phyloP scores from a whole-genome alignment of 257 asterid genomes.

The Nemophila menziesii region DNA sequence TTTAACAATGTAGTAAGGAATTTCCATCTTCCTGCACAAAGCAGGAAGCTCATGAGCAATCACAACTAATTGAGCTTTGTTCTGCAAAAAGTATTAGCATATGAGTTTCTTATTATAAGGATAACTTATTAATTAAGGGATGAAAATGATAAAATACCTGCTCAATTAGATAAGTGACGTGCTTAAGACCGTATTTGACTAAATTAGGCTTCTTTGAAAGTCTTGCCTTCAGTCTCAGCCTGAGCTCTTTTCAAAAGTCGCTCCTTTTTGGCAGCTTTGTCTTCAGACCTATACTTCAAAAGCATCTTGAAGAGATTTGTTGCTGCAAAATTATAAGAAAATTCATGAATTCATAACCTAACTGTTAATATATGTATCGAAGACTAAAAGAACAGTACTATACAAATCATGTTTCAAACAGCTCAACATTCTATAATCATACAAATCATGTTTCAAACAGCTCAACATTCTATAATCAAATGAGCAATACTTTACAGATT shows the following conservation, averaged over 20 bases:
- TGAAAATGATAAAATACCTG: conserved; percentile 3
- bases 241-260: conserved; percentile 8
- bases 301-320: conserved; percentile 12
- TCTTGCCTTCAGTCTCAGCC: conserved; percentile 10
- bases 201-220: conserved; percentile 5
- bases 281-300: conserved; percentile 9
- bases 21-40: conserved; percentile 10
- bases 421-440: no score
- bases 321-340: not conserved
- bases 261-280: conserved; percentile 11
- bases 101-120: no score
- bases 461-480: no score
- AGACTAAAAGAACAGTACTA: no score
- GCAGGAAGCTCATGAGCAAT: conserved; percentile 14
- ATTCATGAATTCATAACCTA: not conserved
- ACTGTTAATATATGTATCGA: no score
- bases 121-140: not conserved
- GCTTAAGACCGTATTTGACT: conserved; percentile 8
- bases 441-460: no score
- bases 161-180: conserved; percentile 5
- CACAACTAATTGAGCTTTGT: conserved; percentile 7
- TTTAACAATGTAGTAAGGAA: conserved; percentile 10
- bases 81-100: not conserved
- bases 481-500: no score
- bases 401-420: no score